A percentile compares a stretch with the other conserved stretches of the same genome.
Evolutionary conservation across 192 early-diverging fungal species (phyloP).

Genomic region (Mortierella alpina): DNA sequence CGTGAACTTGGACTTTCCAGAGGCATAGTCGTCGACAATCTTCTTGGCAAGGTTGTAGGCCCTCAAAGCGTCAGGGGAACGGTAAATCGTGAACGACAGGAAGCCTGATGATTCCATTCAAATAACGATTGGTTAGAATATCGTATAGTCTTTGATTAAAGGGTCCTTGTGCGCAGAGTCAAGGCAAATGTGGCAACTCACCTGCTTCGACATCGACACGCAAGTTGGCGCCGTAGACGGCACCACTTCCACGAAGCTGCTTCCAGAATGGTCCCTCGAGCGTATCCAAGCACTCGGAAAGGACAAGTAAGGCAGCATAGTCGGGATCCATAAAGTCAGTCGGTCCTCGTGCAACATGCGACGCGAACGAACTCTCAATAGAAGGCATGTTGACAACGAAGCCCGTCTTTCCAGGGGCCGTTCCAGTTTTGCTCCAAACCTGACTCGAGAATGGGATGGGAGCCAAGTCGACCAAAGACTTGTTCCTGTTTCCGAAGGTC

Average conservation of each 20-base stretch:
- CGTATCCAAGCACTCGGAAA: conserved; percentile 64
- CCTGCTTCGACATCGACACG: conserved; percentile 58
- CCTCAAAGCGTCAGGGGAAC: conserved; percentile 63
- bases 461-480: conserved; percentile 8
- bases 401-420: conserved; percentile 53
- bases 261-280: conserved; percentile 73
- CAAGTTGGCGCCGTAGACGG: conserved; percentile 64
- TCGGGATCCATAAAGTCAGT: conserved; percentile 60
- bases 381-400: conserved; percentile 63
- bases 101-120: conserved; percentile 25
- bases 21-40: conserved; percentile 60
- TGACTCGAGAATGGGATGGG: conserved; percentile 55
- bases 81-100: conserved; percentile 62
- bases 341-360: conserved; percentile 61
- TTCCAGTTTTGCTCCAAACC: conserved; percentile 55
- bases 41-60: conserved; percentile 65
- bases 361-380: conserved; percentile 67
- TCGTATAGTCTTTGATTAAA: too few relatives aligned
- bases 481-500: conserved; percentile 40
- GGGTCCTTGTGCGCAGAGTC: too few relatives aligned
- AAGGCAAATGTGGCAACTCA: neutral
- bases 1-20: conserved; percentile 60
- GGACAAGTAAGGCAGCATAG: conserved; percentile 64
- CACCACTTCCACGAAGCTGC: conserved; percentile 68
- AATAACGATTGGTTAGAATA: too few relatives aligned